Conservation (phyloP, 192 early-diverging fungal species). For the Lobosporangium transversale region DNA sequence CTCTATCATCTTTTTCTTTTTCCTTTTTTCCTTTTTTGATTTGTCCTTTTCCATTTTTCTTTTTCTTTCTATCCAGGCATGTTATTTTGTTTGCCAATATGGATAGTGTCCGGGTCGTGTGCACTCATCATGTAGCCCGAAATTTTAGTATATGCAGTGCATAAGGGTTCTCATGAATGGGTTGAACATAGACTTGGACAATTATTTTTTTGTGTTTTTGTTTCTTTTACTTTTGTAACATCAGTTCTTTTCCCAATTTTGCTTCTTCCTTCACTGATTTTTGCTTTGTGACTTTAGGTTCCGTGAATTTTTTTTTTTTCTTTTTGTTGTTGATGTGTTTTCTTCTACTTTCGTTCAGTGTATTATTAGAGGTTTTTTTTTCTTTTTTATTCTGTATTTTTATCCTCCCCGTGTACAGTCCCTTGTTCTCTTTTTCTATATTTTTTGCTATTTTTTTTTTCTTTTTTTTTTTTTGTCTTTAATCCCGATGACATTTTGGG, state of each 20-base stretch:
- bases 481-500: background rate
- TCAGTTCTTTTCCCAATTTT: background rate
- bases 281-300: constrained; percentile 1
- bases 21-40: constrained; percentile 2
- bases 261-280: constrained; percentile 8
- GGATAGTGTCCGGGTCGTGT: constrained; percentile 13
- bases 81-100: constrained; percentile 30
- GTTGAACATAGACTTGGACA: background rate
- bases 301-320: constrained; percentile 3
- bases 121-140: background rate
- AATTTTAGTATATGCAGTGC: background rate
- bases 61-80: constrained; percentile 29
- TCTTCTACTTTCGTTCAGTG: constrained; percentile 2
- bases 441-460: constrained; percentile 7
- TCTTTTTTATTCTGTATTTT: constrained; percentile 9
- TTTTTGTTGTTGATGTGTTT: constrained; percentile 17
- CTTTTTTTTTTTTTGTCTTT: constrained; percentile 9
- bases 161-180: too few relatives aligned
- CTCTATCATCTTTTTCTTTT: constrained; percentile 4
- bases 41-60: constrained; percentile 8
- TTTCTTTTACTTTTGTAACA: constrained; percentile 4
- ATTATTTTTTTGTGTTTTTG: background rate
- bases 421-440: constrained; percentile 9
- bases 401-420: constrained; percentile 14
- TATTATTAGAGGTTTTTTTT: constrained; percentile 20